A percentile compares a stretch with the other conserved stretches of the same genome.
Evolutionary conservation across 768 basidiomycete genomes (phyloP).

Genomic region (Fistulinella prunicolor): DNA sequence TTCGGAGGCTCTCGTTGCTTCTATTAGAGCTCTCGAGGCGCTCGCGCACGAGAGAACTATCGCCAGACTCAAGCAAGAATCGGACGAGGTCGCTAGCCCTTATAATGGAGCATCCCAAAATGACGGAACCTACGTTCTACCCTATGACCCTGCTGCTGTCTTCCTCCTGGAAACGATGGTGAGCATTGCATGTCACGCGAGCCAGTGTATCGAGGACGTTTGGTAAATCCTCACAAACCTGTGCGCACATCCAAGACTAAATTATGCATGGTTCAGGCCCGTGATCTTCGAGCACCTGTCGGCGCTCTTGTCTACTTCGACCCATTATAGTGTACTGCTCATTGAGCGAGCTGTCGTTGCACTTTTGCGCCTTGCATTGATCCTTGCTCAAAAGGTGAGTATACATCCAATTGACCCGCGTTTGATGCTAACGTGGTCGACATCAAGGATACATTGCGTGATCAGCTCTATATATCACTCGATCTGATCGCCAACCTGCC

Average conservation of each 20-base stretch:
- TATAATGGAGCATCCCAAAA: slow-evolving; percentile 33
- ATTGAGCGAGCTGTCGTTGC: slow-evolving; percentile 94
- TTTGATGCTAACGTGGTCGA: background rate
- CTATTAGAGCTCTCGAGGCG: slow-evolving; percentile 81
- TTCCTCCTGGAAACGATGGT: slow-evolving; percentile 95
- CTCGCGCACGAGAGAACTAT: slow-evolving; percentile 89
- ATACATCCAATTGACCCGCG: background rate
- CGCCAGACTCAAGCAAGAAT: slow-evolving; percentile 68
- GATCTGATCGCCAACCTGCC: slow-evolving; percentile 86
- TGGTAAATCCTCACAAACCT: slow-evolving; percentile 54
- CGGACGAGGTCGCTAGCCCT: slow-evolving; percentile 51
- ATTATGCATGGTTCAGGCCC: slow-evolving; percentile 58
- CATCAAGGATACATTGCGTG: slow-evolving; percentile 71
- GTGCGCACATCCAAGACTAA: background rate
- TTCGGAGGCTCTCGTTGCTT: slow-evolving; percentile 75
- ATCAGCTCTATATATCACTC: slow-evolving; percentile 93
- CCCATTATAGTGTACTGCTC: slow-evolving; percentile 83
- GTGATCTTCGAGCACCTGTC: slow-evolving; percentile 93
- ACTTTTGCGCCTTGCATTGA: slow-evolving; percentile 77
- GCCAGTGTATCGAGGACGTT: slow-evolving; percentile 78
- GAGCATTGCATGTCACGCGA: slow-evolving; percentile 76
- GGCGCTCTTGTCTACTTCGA: slow-evolving; percentile 68
- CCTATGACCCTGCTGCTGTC: slow-evolving; percentile 94
- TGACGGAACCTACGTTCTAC: slow-evolving; percentile 54
- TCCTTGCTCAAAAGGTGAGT: slow-evolving; percentile 75